Evolutionary conservation across 2,329 filamentous ascomycete genomes (phyloP).

Genomic region (Didymosphaeria variabile): DNA sequence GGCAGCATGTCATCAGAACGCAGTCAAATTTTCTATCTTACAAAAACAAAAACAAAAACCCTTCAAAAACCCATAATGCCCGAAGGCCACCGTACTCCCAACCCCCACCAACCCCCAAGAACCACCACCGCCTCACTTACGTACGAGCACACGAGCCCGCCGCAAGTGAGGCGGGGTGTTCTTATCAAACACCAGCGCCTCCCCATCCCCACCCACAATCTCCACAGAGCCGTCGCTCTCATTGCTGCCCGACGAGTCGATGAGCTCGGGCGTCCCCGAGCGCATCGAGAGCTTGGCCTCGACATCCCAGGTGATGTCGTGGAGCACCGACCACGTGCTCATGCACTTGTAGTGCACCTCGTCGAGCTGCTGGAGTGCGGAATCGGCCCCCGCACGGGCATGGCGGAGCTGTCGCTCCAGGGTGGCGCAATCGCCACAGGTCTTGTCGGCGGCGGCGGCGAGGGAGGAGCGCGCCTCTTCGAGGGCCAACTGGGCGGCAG

Average conservation of each 20-base stretch:
- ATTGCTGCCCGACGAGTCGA: background rate
- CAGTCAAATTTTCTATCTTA: background rate
- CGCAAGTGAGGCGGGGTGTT: constrained; percentile 7
- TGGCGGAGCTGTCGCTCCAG: background rate
- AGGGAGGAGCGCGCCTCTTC: background rate
- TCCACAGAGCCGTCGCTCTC: background rate
- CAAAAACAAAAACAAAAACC: background rate
- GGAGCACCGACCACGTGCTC: background rate
- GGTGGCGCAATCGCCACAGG: background rate
- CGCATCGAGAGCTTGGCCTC: background rate
- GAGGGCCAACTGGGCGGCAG: background rate
- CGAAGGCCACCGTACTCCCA: background rate
- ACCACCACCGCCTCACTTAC: constrained; percentile 1
- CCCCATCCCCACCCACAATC: background rate
- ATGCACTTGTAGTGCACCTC: background rate
- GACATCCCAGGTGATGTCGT: background rate
- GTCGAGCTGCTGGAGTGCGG: background rate
- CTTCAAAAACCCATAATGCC: background rate
- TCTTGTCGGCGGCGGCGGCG: background rate
- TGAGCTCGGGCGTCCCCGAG: background rate
- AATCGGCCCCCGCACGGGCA: background rate
- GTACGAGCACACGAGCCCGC: background rate
- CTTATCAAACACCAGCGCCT: background rate
- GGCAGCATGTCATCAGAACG: background rate
- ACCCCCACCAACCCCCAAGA: background rate